Evolutionary conservation across 306 rosid species (phyloP).

Genomic region (Hylodesmum podocarpum): DNA sequence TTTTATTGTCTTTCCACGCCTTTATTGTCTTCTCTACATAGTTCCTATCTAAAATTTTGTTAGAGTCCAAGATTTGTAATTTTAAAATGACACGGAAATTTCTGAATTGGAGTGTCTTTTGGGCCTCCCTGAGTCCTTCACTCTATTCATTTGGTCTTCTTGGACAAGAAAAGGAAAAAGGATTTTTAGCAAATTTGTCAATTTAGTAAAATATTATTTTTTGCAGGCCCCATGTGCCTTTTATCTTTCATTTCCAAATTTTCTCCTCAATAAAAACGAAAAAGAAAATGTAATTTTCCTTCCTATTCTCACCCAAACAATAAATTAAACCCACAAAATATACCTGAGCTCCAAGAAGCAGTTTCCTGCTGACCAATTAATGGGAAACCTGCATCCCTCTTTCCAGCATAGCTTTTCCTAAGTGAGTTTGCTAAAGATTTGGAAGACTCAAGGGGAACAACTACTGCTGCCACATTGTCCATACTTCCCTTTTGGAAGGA

Average conservation of each 20-base stretch:
- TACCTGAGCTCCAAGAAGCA: conserved; percentile 57
- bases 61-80: not conserved
- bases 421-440: conserved; percentile 36
- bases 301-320: not conserved
- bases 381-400: conserved; percentile 41
- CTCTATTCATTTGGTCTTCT: not conserved
- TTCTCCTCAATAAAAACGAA: not conserved
- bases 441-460: conserved; percentile 69
- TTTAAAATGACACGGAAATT: not conserved
- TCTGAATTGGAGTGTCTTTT: not conserved
- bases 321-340: conserved; percentile 25
- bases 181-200: not conserved
- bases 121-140: not conserved
- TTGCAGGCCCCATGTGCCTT: not conserved
- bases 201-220: not conserved
- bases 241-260: not conserved
- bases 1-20: not conserved
- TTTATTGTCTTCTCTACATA: not conserved
- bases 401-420: conserved; percentile 45
- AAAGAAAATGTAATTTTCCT: not conserved
- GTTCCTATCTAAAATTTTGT: not conserved
- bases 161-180: not conserved
- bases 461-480: conserved; percentile 90
- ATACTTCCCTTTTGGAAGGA: conserved; percentile 78
- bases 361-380: conserved; percentile 43